Evolutionary conservation across 1,139 yeast species (phyloP).

Genomic region (Hyphopichia khmerensis): DNA sequence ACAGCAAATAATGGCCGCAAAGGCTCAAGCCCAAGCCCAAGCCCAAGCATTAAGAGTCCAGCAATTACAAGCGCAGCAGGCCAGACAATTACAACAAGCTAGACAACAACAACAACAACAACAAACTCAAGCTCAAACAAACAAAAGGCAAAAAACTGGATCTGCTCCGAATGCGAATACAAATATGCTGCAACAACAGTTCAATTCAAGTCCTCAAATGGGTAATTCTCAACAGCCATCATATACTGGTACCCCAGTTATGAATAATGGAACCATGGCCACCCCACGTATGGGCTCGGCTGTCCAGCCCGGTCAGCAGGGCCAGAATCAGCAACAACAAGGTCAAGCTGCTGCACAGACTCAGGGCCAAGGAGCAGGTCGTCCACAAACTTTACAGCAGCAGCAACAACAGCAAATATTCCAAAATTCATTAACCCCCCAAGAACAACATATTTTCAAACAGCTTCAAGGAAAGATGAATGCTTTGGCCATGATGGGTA

Average conservation of each 20-base stretch:
- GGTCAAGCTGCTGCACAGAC: neutral
- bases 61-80: constrained; percentile 9
- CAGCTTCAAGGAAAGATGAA: constrained; percentile 43
- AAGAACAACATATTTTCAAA: constrained; percentile 45
- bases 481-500: constrained; percentile 46
- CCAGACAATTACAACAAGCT: constrained; percentile 3
- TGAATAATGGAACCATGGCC: constrained; percentile 7
- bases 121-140: constrained; percentile 3
- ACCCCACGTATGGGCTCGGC: constrained; percentile 3
- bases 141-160: constrained; percentile 3
- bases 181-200: constrained; percentile 5
- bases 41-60: constrained; percentile 16
- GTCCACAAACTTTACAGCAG: constrained; percentile 26
- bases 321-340: constrained; percentile 3
- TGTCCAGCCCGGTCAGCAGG: constrained; percentile 4
- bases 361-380: neutral
- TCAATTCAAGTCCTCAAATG: constrained; percentile 10
- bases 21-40: constrained; percentile 20
- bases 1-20: constrained; percentile 16
- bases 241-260: constrained; percentile 12
- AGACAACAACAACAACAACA: constrained; percentile 6
- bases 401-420: constrained; percentile 50
- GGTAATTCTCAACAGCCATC: constrained; percentile 10
- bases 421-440: constrained; percentile 41
- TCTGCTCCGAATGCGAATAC: neutral